phyloP scores from a whole-genome alignment of 164 flowering plant species.

The Magnolia changhungtana region DNA sequence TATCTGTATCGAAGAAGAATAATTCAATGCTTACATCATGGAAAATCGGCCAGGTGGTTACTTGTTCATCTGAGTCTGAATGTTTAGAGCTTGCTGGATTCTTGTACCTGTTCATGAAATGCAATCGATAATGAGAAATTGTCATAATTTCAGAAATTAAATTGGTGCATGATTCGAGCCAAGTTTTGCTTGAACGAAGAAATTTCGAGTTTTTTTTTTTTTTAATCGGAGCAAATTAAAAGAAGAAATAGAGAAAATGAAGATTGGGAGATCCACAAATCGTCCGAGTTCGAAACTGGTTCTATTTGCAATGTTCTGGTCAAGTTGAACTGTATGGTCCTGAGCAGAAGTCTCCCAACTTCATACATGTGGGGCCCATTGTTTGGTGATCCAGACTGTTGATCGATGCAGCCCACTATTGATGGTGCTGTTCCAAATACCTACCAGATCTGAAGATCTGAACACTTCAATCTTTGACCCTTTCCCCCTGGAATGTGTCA shows the following conservation, averaged over 20 bases:
- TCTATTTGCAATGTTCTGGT: neutral
- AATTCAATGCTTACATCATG: constrained; percentile 21
- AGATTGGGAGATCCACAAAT: neutral
- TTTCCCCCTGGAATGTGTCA: too few relatives aligned
- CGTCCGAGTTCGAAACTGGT: neutral
- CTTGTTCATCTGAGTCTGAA: constrained; percentile 20
- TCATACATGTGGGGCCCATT: too few relatives aligned
- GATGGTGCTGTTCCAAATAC: too few relatives aligned
- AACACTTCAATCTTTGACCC: too few relatives aligned
- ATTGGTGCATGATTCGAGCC: neutral
- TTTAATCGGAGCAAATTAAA: neutral
- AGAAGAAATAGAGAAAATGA: neutral
- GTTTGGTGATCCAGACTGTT: too few relatives aligned
- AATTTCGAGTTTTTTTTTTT: neutral
- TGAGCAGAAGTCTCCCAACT: too few relatives aligned
- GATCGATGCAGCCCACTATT: too few relatives aligned
- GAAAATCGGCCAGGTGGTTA: constrained; percentile 12
- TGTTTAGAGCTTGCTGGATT: constrained; percentile 16
- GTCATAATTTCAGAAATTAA: neutral
- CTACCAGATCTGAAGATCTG: too few relatives aligned
- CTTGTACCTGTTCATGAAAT: constrained; percentile 23
- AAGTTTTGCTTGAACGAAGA: neutral
- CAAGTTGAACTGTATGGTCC: too few relatives aligned
- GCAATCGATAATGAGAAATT: constrained; percentile 3
- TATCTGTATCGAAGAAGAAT: neutral